Percentiles rank a stretch among this genome's conserved stretches.
These are phyloP conservation scores for Eustoma russellianum DNA, from an alignment of 257 asterid species.

Conservation along the genomic window DNA sequence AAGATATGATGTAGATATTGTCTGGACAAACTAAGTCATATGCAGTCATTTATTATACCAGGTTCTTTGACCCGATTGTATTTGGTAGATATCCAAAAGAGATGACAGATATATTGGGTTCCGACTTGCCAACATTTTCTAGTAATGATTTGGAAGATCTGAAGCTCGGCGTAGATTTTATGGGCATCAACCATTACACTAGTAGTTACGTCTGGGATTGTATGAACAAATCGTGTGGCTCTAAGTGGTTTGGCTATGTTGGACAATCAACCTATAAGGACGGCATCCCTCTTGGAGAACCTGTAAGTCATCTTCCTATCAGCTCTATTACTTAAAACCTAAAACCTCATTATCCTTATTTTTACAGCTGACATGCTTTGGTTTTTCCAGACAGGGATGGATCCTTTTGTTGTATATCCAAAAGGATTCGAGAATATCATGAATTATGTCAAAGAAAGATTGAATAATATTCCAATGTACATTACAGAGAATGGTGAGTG, in stretches of 20 bases:
- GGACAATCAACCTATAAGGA: neutral
- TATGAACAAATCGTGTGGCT: slow-evolving; percentile 26
- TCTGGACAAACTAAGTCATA: neutral
- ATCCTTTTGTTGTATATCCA: slow-evolving; percentile 1
- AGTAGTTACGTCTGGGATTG: slow-evolving; percentile 40
- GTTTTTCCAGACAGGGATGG: slow-evolving; percentile 16
- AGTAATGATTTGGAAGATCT: slow-evolving; percentile 16
- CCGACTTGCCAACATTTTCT: slow-evolving; percentile 31
- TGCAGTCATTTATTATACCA: slow-evolving; percentile 6
- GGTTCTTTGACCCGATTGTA: slow-evolving; percentile 44
- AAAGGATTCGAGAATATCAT: slow-evolving; percentile 9
- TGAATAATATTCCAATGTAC: slow-evolving; percentile 41
- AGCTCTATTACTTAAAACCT: neutral
- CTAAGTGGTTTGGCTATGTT: neutral
- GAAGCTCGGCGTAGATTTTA: slow-evolving; percentile 26
- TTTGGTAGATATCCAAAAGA: slow-evolving; percentile 41
- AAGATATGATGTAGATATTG: too few species aligned
- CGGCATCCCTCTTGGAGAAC: slow-evolving; percentile 6
- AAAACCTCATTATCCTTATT: neutral
- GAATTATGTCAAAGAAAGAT: slow-evolving; percentile 43
- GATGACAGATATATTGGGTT: slow-evolving; percentile 30
- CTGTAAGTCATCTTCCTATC: slow-evolving; percentile 5
- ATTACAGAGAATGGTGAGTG: slow-evolving; percentile 48
- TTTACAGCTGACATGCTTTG: neutral
- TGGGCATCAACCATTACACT: slow-evolving; percentile 13